Percentiles rank a stretch among this genome's conserved stretches.
These are phyloP conservation scores for Infundibulicybe gibba DNA, from an alignment of 768 basidiomycete species.

Conservation along the genomic window DNA sequence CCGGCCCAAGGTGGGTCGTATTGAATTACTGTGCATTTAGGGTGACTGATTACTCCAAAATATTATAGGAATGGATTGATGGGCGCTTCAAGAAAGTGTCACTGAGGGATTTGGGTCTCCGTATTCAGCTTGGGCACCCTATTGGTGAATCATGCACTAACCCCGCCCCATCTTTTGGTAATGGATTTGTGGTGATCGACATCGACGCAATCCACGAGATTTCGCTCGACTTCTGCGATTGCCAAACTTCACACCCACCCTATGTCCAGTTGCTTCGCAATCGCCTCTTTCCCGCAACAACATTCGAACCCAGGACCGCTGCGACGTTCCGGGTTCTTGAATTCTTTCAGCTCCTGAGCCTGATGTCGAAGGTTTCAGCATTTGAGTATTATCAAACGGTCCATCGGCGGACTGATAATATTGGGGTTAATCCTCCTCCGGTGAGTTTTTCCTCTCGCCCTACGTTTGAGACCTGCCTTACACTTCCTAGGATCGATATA, in stretches of 20 bases:
- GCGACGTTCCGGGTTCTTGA: constrained; percentile 21
- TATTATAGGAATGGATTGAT: constrained; percentile 7
- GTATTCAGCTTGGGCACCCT: constrained; percentile 18
- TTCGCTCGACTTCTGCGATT: constrained; percentile 25
- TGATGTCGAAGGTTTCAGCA: constrained; percentile 20
- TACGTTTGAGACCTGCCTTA: too few relatives aligned
- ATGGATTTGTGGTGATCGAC: constrained; percentile 23
- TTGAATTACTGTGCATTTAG: not conserved
- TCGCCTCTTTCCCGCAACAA: constrained; percentile 19
- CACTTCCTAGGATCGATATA: constrained; percentile 20
- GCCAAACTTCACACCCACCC: constrained; percentile 7
- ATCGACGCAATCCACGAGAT: constrained; percentile 22
- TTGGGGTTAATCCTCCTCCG: constrained; percentile 3
- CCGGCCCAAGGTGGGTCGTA: constrained; percentile 8
- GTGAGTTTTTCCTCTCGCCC: too few relatives aligned
- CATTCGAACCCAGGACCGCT: constrained; percentile 16
- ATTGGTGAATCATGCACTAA: constrained; percentile 8
- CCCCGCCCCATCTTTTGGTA: constrained; percentile 2
- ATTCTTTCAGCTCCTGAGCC: constrained; percentile 20
- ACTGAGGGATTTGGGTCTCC: constrained; percentile 11
- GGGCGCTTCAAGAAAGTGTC: constrained; percentile 4
- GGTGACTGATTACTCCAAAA: too few relatives aligned
- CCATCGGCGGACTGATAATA: constrained; percentile 18
- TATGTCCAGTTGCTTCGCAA: constrained; percentile 25
- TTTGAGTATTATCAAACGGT: constrained; percentile 23